Evolutionary conservation across 768 basidiomycete species (phyloP).

Genomic region (Tulasnella sp.): DNA sequence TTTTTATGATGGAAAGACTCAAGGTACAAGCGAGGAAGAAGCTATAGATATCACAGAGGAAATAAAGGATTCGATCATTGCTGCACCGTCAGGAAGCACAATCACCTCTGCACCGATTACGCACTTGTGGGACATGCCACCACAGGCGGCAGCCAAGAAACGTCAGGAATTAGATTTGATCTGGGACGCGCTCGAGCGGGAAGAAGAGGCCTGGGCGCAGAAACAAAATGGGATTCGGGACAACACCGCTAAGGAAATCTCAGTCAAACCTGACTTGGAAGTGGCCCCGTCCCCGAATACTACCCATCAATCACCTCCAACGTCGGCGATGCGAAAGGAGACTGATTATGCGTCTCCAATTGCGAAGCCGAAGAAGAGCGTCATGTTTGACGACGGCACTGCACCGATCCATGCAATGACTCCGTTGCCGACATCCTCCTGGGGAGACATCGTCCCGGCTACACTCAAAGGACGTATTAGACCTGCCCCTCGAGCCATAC

Average conservation of each 20-base stretch:
- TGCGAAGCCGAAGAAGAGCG: background rate
- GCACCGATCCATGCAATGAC: background rate
- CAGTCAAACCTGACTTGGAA: no score
- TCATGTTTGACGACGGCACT: conserved; percentile 6
- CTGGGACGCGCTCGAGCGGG: background rate
- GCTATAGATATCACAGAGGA: background rate
- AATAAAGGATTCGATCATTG: background rate
- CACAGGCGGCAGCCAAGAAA: background rate
- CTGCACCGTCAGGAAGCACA: background rate
- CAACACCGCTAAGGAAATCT: background rate
- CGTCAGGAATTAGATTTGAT: background rate
- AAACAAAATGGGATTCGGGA: conserved; percentile 1
- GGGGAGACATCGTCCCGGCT: conserved; percentile 10
- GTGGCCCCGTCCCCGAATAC: background rate
- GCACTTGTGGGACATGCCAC: conserved; percentile 8
- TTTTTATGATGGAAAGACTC: background rate
- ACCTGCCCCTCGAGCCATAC: background rate
- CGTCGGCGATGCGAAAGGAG: background rate
- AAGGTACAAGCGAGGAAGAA: background rate
- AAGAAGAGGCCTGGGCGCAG: background rate
- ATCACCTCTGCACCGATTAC: background rate
- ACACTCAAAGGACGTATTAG: conserved; percentile 1
- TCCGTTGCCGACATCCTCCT: background rate
- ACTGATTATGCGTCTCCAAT: background rate
- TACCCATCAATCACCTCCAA: background rate